These are phyloP conservation scores for Apostasia ramifera DNA, from an alignment of 106 monocot genomes.

Conservation along the genomic window DNA sequence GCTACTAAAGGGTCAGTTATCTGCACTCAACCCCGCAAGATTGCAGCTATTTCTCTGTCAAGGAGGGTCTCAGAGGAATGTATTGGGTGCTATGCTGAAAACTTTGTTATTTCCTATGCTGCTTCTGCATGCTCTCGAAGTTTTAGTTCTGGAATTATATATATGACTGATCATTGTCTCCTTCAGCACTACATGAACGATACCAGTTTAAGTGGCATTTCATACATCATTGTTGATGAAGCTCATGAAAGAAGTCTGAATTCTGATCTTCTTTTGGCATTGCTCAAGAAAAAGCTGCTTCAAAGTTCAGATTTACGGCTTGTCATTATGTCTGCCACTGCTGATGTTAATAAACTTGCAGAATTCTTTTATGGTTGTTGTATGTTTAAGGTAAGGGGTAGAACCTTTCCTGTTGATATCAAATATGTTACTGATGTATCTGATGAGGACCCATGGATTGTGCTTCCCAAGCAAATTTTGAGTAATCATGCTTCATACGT, in stretches of 20 bases:
- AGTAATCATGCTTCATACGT: constrained; percentile 44
- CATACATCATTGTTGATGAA: constrained; percentile 84
- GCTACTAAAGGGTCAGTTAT: constrained; percentile 57
- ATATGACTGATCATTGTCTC: constrained; percentile 84
- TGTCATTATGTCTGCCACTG: constrained; percentile 96
- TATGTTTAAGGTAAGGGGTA: constrained; percentile 65
- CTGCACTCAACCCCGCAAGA: constrained; percentile 95
- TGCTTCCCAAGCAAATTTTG: constrained; percentile 15
- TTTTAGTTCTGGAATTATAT: constrained; percentile 49
- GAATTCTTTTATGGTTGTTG: constrained; percentile 70
- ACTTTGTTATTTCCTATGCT: constrained; percentile 39
- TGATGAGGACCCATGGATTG: constrained; percentile 16
- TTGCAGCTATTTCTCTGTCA: constrained; percentile 72
- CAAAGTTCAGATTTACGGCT: constrained; percentile 62
- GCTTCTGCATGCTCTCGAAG: constrained; percentile 36
- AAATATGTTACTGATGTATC: constrained; percentile 73
- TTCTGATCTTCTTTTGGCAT: constrained; percentile 80
- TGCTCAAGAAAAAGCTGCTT: constrained; percentile 67
- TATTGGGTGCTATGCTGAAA: constrained; percentile 57
- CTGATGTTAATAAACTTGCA: constrained; percentile 70
- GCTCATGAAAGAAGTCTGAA: constrained; percentile 98
- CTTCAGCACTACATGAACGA: constrained; percentile 73
- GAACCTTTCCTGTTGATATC: constrained; percentile 83
- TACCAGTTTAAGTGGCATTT: constrained; percentile 43
- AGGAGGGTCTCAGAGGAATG: constrained; percentile 75